Base-by-base conservation (phyloP, 2,329 filamentous ascomycete species). In the Immersiporthe knoxdaviesiana region DNA sequence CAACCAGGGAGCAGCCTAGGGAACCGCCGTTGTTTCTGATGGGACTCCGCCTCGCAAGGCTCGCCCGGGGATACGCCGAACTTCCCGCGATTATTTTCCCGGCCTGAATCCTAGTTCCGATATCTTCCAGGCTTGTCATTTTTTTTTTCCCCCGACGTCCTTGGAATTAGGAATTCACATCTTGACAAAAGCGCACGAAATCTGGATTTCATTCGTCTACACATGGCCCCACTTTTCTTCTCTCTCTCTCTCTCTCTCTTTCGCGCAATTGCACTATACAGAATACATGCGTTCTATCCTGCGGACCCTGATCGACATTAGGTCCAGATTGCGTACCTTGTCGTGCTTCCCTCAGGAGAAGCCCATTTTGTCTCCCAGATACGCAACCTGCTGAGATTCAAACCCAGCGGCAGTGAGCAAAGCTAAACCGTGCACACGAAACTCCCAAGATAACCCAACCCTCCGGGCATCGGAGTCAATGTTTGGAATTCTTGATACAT, bases 61-160 rank as follows among this genome's bases (percentile, higher is more conserved):
- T 65, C 32, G 63, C n/a, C 63, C 63, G 63, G 63, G 52, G 21
- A 58, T 65, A 47, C 32, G 63, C 63, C 63, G 63, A 65, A 44
- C 37, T 41, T 21, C 52, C 37, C 39, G 63, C 63, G 63, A 65
- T 50, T 58, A 65, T 65, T 65, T 59, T 11, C 52, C 63, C 63
- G 63, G 24, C 63, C 56, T 18, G 5, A 32, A 16, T 27, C n/a
- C 21, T 16, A 8, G 24, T 52, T 64, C 44, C 32, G 27, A 37
- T 24, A 24, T 32, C 21, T 52, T 52, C 62, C 35, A 54, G 32
- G 8, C 24, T 39, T 7, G 37, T 12, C 8, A 4, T 35, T 35
- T 35, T 35, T 35, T 35, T 35, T 8, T 35, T 35, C 35, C 8
- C 18, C 4, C 10, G 8, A 27, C 24, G 50, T 3, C 50, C 24